Evolutionary conservation across 768 basidiomycete species (phyloP).

Genomic region (Leucocoprinus sp.): DNA sequence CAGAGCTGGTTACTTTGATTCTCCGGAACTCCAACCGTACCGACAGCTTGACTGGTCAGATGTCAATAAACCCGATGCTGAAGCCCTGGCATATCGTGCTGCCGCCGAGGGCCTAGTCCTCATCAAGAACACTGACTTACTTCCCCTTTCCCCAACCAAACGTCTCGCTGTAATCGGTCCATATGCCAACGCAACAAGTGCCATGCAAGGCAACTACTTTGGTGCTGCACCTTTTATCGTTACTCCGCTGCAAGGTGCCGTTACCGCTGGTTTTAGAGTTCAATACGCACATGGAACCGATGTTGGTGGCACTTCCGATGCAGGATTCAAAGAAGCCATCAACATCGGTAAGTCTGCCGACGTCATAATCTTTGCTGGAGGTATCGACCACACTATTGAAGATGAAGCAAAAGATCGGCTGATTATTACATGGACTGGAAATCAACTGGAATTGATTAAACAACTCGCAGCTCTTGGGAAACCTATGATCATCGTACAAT

Average conservation of each 20-base stretch:
- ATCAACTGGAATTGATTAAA: constrained; percentile 41
- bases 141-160: constrained; percentile 39
- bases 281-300: constrained; percentile 35
- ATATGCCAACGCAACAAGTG: constrained; percentile 45
- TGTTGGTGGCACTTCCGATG: constrained; percentile 28
- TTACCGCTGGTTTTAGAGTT: constrained; percentile 37
- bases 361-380: constrained; percentile 44
- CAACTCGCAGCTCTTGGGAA: constrained; percentile 38
- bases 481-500: constrained; percentile 45
- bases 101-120: constrained; percentile 50
- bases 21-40: constrained; percentile 39
- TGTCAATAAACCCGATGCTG: constrained; percentile 39
- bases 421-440: constrained; percentile 46
- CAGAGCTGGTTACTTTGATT: constrained; percentile 53
- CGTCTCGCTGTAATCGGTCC: constrained; percentile 54
- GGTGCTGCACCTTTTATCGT: constrained; percentile 49
- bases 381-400: constrained; percentile 44
- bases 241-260: constrained; percentile 42
- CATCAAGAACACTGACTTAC: constrained; percentile 53
- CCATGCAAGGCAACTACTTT: constrained; percentile 52
- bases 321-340: constrained; percentile 42
- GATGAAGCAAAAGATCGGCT: constrained; percentile 38
- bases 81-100: constrained; percentile 40
- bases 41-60: constrained; percentile 41
- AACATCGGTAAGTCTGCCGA: constrained; percentile 41